Evolutionary conservation across 306 rosid genomes (phyloP), one percentile per base, ranked within the genome.

Genomic region (Albizia julibrissin): DNA sequence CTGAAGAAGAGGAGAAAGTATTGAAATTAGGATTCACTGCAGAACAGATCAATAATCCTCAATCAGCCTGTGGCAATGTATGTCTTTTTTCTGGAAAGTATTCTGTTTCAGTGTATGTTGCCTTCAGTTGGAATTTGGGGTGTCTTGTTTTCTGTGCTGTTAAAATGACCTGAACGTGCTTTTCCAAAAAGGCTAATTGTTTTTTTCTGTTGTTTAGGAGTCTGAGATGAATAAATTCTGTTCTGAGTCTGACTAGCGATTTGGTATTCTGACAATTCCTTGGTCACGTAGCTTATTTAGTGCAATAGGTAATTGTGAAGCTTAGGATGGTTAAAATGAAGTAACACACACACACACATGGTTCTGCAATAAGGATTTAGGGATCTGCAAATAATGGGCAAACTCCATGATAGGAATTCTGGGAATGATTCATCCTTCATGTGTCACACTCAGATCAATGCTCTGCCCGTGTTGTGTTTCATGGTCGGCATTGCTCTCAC

Each of bases 21-120:
- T 81, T 92, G 86, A 94, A 95, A 86, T 67, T 95, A 70, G 92
- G 85, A 84, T 85, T 89, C 50, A 91, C 96, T 14, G 80, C 89
- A 18, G 99, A 95, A 79, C 90, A 89, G 83, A 84, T 91, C 75
- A 72, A 83, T 84, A 93, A 93, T 83, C 97, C 97, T 77, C 95
- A 92, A 79, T 95, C 98, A 3, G 91, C 97, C 24, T 95, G 99
- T 89, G 98, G 99, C 90, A 95, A 52, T 74, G 98, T 95, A 91
- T 62, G 91, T 80, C 46, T 76, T 10, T 54, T 77, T 79, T 50
- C 10, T 54, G 27, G 34, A 2, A 67, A 70, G 47, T 71, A 54
- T 85, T 42, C 27, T 68, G 69, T 34, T 33, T 71, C 67, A 69
- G 50, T 33, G 46, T 49, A 37, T 44, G 75, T 19, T 39, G 4